Evolutionary conservation across 2,329 filamentous ascomycete genomes (phyloP).

Genomic region (Alternaria dauci): DNA sequence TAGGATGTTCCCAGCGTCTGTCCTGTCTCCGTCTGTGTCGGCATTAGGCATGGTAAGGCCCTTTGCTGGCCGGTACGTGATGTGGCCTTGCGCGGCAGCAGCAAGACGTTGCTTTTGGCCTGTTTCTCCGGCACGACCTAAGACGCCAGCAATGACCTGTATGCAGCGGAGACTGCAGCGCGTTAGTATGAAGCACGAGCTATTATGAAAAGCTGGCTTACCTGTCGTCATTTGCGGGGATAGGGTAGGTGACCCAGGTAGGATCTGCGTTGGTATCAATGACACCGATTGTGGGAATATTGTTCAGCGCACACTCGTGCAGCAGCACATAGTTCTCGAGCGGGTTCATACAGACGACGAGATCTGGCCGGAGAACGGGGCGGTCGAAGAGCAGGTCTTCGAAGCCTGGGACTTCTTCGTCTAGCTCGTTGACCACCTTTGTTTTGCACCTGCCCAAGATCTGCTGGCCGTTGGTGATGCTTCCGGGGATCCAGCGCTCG

Average conservation of each 20-base stretch:
- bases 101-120: constrained; percentile 74
- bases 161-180: constrained; percentile 76
- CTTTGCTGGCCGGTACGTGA: constrained; percentile 63
- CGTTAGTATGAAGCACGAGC: constrained; percentile 13
- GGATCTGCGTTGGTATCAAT: constrained; percentile 94
- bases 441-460: constrained; percentile 76
- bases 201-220: constrained; percentile 50
- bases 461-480: constrained; percentile 90
- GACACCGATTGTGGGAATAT: constrained; percentile 91
- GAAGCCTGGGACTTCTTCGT: constrained; percentile 70
- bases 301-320: constrained; percentile 87
- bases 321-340: constrained; percentile 89
- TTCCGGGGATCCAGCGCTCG: constrained; percentile 89
- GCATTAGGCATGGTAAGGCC: constrained; percentile 30
- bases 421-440: constrained; percentile 79
- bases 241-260: constrained; percentile 93
- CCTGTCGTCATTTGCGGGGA: constrained; percentile 97
- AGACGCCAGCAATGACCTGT: constrained; percentile 81
- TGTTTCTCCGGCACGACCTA: constrained; percentile 82
- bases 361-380: constrained; percentile 79
- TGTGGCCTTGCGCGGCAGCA: constrained; percentile 67
- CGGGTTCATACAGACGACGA: constrained; percentile 93
- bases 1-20: background rate
- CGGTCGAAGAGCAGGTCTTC: constrained; percentile 69
- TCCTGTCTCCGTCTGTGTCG: constrained; percentile 17